A percentile compares a stretch with the other conserved stretches of the same genome.
Evolutionary conservation across 148 eudicot genomes (phyloP).

Genomic region (Amaranthus cruentus): DNA sequence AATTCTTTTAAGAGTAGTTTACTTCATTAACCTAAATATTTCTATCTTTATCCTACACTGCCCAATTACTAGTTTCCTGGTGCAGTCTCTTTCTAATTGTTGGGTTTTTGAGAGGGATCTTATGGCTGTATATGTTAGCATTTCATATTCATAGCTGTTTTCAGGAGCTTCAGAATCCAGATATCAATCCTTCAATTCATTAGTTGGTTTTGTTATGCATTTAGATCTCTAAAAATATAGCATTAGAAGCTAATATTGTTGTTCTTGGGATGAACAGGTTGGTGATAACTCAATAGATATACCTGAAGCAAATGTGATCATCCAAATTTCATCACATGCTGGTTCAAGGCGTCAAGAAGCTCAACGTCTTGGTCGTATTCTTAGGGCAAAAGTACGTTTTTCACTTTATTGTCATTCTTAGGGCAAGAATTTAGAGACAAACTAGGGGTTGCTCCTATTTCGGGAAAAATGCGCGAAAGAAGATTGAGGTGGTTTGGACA

Average conservation of each 20-base stretch:
- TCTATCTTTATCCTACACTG: too few species aligned
- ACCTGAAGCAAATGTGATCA: constrained; percentile 84
- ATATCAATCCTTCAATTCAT: neutral
- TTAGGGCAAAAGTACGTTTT: constrained; percentile 83
- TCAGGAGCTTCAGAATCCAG: constrained; percentile 1
- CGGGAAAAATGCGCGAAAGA: too few species aligned
- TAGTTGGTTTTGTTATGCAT: neutral
- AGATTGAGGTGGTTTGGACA: too few species aligned
- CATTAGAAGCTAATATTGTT: constrained; percentile 2
- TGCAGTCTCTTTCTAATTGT: too few species aligned
- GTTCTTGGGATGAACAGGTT: constrained; percentile 34
- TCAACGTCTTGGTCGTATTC: constrained; percentile 99
- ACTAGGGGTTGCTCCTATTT: too few species aligned
- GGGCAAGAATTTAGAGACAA: too few species aligned
- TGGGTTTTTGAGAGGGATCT: neutral
- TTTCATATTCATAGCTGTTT: constrained; percentile 5
- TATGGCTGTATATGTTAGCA: neutral
- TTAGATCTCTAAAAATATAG: neutral
- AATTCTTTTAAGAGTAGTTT: too few species aligned
- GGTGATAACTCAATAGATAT: constrained; percentile 75
- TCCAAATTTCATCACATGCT: constrained; percentile 96
- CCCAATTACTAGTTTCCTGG: too few species aligned
- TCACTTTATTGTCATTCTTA: too few species aligned
- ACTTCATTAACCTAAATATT: too few species aligned
- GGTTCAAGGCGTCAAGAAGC: constrained; percentile 99